phyloP scores from a whole-genome alignment of 306 rosid species.

The Erythrophleum fordii region DNA sequence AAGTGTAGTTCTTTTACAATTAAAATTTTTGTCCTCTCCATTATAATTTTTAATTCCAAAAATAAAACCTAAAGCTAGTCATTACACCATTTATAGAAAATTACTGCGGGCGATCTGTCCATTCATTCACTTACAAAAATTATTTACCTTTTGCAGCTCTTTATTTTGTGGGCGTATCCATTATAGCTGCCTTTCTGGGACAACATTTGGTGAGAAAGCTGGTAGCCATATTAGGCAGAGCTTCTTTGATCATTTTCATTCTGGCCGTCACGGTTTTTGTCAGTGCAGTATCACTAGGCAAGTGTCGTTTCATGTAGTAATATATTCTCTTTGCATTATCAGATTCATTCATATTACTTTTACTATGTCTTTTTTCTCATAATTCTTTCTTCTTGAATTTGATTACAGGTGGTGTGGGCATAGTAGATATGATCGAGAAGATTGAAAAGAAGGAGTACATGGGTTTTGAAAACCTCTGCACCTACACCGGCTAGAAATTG shows the following conservation, averaged over 20 bases:
- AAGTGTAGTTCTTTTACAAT: no score
- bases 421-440: conserved; percentile 55
- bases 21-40: no score
- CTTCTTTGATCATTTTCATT: conserved; percentile 70
- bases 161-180: conserved; percentile 58
- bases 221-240: conserved; percentile 56
- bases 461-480: conserved; percentile 71
- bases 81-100: no score
- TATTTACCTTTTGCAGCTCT: conserved; percentile 53
- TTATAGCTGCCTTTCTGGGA: conserved; percentile 62
- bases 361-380: no score
- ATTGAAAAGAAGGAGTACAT: conserved; percentile 58
- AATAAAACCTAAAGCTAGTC: no score
- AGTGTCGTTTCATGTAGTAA: conserved; percentile 8
- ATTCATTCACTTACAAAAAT: no score
- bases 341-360: neutral
- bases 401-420: conserved; percentile 63
- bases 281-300: conserved; percentile 58
- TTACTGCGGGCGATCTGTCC: no score
- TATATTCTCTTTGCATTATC: neutral
- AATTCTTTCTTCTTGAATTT: neutral
- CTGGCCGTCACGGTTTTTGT: conserved; percentile 57
- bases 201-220: conserved; percentile 62
- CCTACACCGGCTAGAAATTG: neutral
- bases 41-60: no score